A percentile compares a stretch with the other conserved stretches of the same genome.
These are phyloP conservation scores for Aspergillus egyptiacus DNA, from an alignment of 495 filamentous ascomycete species.

Conservation along the genomic window DNA sequence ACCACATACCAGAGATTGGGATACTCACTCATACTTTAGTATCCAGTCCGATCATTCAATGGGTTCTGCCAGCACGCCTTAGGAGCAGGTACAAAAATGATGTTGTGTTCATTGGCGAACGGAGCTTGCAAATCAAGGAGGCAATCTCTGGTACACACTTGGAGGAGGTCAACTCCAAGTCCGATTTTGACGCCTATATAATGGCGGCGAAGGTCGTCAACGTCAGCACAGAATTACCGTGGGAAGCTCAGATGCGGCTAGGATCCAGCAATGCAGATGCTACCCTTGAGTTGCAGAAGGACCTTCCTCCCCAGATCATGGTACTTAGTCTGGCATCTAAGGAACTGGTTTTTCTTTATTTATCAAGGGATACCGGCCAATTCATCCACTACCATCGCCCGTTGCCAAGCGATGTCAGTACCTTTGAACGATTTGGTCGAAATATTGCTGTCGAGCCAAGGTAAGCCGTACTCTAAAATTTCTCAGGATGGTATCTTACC, in stretches of 20 bases:
- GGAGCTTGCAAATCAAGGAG: constrained; percentile 58
- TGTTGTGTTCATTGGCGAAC: constrained; percentile 81
- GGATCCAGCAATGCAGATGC: constrained; percentile 10
- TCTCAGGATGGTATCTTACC: constrained; percentile 10
- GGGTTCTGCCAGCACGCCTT: constrained; percentile 74
- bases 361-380: constrained; percentile 40
- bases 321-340: constrained; percentile 63
- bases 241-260: constrained; percentile 28
- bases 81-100: constrained; percentile 66
- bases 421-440: constrained; percentile 59
- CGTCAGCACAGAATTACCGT: constrained; percentile 28
- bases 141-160: constrained; percentile 56
- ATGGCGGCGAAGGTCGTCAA: constrained; percentile 42
- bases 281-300: constrained; percentile 7
- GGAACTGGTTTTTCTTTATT: constrained; percentile 67
- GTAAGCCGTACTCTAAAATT: constrained; percentile 28
- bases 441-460: constrained; percentile 79
- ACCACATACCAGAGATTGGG: constrained; percentile 35
- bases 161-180: constrained; percentile 62
- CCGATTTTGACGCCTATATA: constrained; percentile 63
- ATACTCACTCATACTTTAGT: constrained; percentile 72
- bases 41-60: constrained; percentile 67
- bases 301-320: constrained; percentile 69
- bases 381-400: constrained; percentile 57
- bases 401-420: constrained; percentile 48